Evolutionary conservation across 352 stramenopile species (phyloP), one percentile per base, ranked within the genome.

Genomic region (Lagenidium sp.): DNA sequence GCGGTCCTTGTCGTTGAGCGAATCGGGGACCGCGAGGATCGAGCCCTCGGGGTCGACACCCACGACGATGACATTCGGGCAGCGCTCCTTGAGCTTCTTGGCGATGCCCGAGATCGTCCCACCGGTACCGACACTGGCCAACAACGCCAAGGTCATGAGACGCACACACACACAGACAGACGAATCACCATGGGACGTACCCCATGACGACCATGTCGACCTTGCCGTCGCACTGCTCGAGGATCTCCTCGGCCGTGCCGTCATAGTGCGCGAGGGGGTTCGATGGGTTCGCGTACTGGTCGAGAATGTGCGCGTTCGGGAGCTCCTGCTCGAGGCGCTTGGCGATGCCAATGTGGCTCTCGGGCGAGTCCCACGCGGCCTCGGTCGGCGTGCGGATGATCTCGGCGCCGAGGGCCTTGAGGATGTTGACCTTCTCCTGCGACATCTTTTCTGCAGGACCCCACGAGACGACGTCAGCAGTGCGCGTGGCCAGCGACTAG

Each of bases 231-330:
- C 82, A 90, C 51, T 98, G 84, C 15, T 85, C 55, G 44, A 96
- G 67, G 45, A 99, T 85, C 70, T 99, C 94, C 50, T 96, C 84
- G 0, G 87, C 94, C 23, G 94, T 98, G 41, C 78, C 94, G 47
- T 98, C 84, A 50, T 97, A 96, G 63, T 99, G 95, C 20, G 94
- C 88, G 32, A 95, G 60, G 6, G 94, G 91, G 78, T 99, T 98
- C 12, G 82, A 89, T 5, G 78, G 79, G 65, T 98, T 99, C 11
- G 76, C 65, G 58, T 98, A 99, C 56, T 99, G 95, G 65, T 98
- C 88, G 6, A 98, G 60, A 53, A 98, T 97, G 51, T 97, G 88
- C 18, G 79, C 80, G 57, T 98, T 97, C 13, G 87, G 85, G 15
- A 97, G 83, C 55, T 97, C 89, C 11, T 65, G 43, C 55, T 98